Base-by-base conservation (phyloP, 1,139 yeast genomes). In the Debaryomycetaceae sp. region DNA sequence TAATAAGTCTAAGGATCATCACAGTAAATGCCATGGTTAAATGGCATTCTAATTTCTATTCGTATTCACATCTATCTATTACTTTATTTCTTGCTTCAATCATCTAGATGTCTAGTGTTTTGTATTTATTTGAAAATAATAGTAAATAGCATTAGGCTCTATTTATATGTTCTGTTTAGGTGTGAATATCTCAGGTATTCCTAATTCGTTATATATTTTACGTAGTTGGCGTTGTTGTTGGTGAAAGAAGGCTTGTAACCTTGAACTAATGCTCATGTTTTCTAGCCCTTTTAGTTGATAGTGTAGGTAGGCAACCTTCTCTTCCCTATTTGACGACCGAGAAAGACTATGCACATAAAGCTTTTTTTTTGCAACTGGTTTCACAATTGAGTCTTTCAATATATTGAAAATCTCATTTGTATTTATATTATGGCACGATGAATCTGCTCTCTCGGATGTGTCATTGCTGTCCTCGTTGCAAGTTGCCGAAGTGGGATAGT, bases 221-320 rank as follows among this genome's bases (percentile, higher is more conserved):
- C 31, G 32, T 29, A 39, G 36, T 16, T 35, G 31, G 14, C 30
- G 19, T 29, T 41, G 41, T n/a, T 37, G 41, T 17, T 36, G 37
- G 13, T 33, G 38, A 11, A 35, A 35, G 9, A 43, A 17, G 15
- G 30, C 33, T 36, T 36, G 34, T 6, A 38, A 38, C 32, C 51
- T 38, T 6, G 31, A 34, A 28, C 36, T 35, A 15, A 47, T 31
- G 4, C 43, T 36, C 31, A 37, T 33, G 15, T 19, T 32, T 46
- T 43, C 38, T 24, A 38, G 38, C 6, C 38, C 18, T 16, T 42
- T 39, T 15, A 53, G 37, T 38, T 45, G 48, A 41, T 52, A 55
- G 35, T 53, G 57, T 33, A 61, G 42, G 38, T 56, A 60, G 1
- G 61, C 51, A 8, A 59, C 46, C 3, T 52, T 44, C 33, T 59